A percentile compares a stretch with the other conserved stretches of the same genome.
Conservation (phyloP, 2,329 filamentous ascomycete genomes). For the Alternaria longipes region DNA sequence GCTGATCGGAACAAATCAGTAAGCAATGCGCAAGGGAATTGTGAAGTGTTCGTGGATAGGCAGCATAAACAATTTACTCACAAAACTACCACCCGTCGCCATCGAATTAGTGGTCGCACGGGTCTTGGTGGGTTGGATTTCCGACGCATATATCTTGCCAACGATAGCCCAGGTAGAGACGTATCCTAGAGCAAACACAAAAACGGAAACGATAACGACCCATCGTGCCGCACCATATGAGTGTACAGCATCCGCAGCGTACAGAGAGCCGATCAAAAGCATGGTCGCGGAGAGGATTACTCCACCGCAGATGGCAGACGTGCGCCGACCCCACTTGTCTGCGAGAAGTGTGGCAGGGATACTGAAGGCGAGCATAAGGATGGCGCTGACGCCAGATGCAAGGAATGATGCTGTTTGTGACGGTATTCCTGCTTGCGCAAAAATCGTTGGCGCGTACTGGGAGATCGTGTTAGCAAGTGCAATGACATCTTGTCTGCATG, state of each 20-base stretch:
- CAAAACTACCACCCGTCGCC: not conserved
- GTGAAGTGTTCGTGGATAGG: fast-evolving
- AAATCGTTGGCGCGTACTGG: not conserved
- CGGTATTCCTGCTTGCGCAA: not conserved
- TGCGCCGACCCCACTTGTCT: not conserved
- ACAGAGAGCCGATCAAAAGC: not conserved
- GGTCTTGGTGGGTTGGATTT: not conserved
- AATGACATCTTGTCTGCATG: not conserved
- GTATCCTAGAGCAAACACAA: not conserved
- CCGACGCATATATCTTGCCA: not conserved
- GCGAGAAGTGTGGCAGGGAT: not conserved
- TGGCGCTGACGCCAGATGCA: not conserved
- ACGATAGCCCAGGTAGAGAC: not conserved
- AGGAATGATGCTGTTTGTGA: not conserved
- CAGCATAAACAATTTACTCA: not conserved
- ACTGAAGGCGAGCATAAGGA: not conserved
- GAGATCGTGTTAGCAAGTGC: not conserved
- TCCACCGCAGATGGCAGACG: not conserved
- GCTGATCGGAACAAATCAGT: not conserved
- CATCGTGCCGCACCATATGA: not conserved
- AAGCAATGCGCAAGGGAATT: not conserved
- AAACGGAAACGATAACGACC: not conserved
- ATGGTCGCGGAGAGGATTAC: not conserved
- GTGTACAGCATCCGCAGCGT: not conserved
- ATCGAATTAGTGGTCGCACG: not conserved